Evolutionary conservation across 2,329 filamentous ascomycete genomes (phyloP).

Genomic region (Ceratocystis huliohia): DNA sequence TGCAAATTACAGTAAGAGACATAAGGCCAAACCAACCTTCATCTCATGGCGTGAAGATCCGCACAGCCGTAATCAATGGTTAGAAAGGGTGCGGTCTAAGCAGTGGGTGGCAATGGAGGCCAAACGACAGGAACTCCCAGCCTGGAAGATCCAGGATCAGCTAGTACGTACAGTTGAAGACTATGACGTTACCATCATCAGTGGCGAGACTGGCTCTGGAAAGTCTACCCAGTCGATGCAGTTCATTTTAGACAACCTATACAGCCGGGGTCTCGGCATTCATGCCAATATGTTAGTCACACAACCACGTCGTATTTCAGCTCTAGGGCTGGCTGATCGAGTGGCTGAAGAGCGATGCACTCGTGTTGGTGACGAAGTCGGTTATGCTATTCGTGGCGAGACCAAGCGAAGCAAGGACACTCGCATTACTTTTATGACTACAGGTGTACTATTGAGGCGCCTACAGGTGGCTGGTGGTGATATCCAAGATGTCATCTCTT

Average conservation of each 20-base stretch:
- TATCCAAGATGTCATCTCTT: constrained; percentile 65
- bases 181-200: constrained; percentile 70
- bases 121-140: constrained; percentile 62
- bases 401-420: constrained; percentile 62
- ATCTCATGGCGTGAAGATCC: constrained; percentile 31
- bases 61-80: constrained; percentile 52
- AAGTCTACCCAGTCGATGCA: constrained; percentile 68
- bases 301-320: constrained; percentile 87
- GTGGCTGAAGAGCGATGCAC: constrained; percentile 85
- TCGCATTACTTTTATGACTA: constrained; percentile 90
- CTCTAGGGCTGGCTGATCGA: constrained; percentile 82
- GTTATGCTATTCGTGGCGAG: constrained; percentile 84
- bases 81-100: constrained; percentile 44
- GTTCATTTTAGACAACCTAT: constrained; percentile 86
- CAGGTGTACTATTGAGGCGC: constrained; percentile 77
- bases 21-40: constrained; percentile 14
- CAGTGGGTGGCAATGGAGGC: constrained; percentile 59
- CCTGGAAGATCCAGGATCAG: constrained; percentile 68
- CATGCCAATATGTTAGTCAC: constrained; percentile 88
- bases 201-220: constrained; percentile 26
- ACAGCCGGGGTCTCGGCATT: constrained; percentile 58
- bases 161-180: constrained; percentile 63
- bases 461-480: constrained; percentile 48
- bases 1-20: constrained; percentile 24
- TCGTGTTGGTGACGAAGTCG: constrained; percentile 72